These are phyloP conservation scores for Kwoniella dejecticola DNA, from an alignment of 768 basidiomycete species.

Conservation along the genomic window DNA sequence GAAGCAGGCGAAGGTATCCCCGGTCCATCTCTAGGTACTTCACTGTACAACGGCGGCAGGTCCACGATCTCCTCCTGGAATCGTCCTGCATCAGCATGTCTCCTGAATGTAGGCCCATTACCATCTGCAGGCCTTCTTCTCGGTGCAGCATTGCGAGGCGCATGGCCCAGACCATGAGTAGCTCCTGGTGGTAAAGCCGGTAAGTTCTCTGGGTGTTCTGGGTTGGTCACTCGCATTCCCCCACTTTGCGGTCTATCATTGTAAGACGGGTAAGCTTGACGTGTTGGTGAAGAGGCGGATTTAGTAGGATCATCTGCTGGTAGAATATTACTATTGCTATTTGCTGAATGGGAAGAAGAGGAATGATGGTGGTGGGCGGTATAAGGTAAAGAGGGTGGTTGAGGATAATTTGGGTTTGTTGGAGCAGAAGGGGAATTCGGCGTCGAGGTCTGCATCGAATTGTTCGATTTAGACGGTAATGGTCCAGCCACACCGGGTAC, in stretches of 20 bases:
- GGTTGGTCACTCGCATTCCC: constrained; percentile 32
- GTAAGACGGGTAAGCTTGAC: background rate
- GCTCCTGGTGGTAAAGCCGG: constrained; percentile 26
- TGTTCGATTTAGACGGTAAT: constrained; percentile 27
- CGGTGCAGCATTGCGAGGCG: background rate
- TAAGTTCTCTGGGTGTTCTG: constrained; percentile 26
- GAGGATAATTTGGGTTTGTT: background rate
- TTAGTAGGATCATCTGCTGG: no score
- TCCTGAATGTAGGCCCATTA: constrained; percentile 30
- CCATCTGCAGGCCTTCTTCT: constrained; percentile 3
- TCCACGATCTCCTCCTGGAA: constrained; percentile 42
- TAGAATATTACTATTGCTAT: no score
- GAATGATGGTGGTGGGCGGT: background rate
- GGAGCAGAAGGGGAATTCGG: background rate
- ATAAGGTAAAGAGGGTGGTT: background rate
- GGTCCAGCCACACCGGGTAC: constrained; percentile 30
- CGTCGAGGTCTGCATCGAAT: background rate
- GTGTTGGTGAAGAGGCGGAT: constrained; percentile 1
- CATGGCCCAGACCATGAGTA: no score
- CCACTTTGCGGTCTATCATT: constrained; percentile 1
- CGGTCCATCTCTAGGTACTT: constrained; percentile 38
- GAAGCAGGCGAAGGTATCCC: background rate
- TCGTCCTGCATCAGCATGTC: constrained; percentile 43
- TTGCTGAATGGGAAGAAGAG: constrained; percentile 3
- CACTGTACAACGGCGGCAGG: constrained; percentile 48